phyloP scores from a whole-genome alignment of 2,329 filamentous ascomycete species.

The Stemphylium beticola region DNA sequence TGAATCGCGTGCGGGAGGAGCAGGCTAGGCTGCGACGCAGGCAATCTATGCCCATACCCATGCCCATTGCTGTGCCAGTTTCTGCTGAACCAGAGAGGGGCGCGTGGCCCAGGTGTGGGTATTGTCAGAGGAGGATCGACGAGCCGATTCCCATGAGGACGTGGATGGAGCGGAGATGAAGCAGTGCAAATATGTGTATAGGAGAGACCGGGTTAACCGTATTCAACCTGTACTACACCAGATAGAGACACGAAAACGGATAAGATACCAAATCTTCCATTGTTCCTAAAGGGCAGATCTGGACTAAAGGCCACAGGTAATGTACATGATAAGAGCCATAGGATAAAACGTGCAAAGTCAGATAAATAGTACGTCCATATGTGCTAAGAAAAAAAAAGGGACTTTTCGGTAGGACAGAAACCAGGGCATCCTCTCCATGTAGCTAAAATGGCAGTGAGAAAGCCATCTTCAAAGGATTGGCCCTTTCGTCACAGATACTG shows the following conservation, averaged over 20 bases:
- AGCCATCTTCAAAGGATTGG: slow-evolving; percentile 1
- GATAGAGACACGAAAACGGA: not conserved
- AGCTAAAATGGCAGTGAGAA: not conserved
- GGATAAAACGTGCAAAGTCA: not conserved
- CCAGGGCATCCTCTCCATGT: not conserved
- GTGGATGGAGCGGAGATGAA: too few species aligned
- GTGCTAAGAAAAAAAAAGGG: not conserved
- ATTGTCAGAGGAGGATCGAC: too few species aligned
- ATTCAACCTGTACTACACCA: not conserved
- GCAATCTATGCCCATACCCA: too few species aligned
- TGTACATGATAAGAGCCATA: slow-evolving; percentile 8
- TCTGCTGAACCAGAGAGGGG: too few species aligned
- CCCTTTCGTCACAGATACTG: not conserved
- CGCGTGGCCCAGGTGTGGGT: too few species aligned
- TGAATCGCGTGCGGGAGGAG: too few species aligned
- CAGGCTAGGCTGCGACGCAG: too few species aligned
- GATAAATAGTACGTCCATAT: slow-evolving; percentile 2
- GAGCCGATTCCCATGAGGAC: too few species aligned
- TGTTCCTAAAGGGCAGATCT: not conserved
- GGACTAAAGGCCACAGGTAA: slow-evolving; percentile 1
- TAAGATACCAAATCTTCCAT: not conserved
- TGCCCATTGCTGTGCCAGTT: too few species aligned
- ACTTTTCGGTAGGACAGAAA: slow-evolving; percentile 6
- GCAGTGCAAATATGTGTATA: too few species aligned
- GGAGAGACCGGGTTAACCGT: too few species aligned